Conservation (phyloP, 225 moss, liverwort and hornwort genomes). For the Sphagnum contortum region DNA sequence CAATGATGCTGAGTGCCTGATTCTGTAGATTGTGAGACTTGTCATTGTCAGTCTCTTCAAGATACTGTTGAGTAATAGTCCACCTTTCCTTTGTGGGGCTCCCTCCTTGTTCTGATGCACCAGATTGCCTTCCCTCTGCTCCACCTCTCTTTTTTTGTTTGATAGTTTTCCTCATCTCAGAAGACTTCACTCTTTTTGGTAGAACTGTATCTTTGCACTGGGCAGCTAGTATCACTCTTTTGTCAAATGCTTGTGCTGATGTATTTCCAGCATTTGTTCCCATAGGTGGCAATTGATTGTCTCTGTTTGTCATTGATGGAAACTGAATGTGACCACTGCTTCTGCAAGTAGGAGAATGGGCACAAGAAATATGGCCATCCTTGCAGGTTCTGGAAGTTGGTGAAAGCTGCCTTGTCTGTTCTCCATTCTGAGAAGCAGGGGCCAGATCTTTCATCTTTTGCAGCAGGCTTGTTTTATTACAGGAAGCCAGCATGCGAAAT, state of each 20-base stretch:
- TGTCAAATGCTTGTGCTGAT: conserved; percentile 1
- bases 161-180: background rate
- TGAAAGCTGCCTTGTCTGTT: background rate
- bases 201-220: background rate
- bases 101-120: conserved; percentile 1
- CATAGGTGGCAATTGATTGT: background rate
- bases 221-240: background rate
- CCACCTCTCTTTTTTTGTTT: conserved; percentile 2
- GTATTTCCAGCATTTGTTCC: background rate
- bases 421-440: background rate
- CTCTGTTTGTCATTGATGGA: conserved; percentile 3
- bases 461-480: conserved; percentile 19
- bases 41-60: background rate
- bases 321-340: background rate
- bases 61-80: background rate
- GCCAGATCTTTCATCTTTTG: background rate
- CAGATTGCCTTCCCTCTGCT: background rate
- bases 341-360: conserved; percentile 3
- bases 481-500: conserved; percentile 58
- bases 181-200: background rate
- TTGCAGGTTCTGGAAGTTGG: background rate
- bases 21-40: conserved; percentile 14
- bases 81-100: conserved; percentile 1
- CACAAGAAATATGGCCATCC: background rate
- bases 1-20: background rate